Evolutionary conservation across 177 flowering plant species (phyloP).

Genomic region (Vitis hybrid): DNA sequence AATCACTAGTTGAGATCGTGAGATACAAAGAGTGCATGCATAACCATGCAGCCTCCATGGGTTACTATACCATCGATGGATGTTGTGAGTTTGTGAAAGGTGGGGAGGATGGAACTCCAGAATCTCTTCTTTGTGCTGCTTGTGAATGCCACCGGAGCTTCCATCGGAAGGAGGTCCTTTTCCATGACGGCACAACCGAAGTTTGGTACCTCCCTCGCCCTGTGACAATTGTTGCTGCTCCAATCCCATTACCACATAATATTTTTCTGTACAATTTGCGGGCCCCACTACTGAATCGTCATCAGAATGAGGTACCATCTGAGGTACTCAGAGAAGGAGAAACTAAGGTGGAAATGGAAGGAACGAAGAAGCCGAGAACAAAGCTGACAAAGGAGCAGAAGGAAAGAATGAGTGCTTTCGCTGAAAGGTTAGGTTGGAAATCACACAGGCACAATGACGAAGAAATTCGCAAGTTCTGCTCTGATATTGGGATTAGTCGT

Average conservation of each 20-base stretch:
- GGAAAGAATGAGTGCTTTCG: neutral
- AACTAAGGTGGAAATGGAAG: no score
- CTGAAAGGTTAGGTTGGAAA: neutral
- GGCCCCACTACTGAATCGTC: no score
- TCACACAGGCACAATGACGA: neutral
- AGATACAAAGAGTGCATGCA: neutral
- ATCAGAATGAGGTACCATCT: no score
- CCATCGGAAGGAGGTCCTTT: neutral
- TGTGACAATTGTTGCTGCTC: no score
- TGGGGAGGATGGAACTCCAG: neutral
- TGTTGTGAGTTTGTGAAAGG: neutral
- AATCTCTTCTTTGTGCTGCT: neutral
- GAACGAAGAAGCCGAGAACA: neutral
- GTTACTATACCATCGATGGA: neutral
- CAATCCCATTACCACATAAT: no score
- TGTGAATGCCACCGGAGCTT: constrained; percentile 6
- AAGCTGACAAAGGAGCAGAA: neutral
- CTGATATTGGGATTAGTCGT: neutral
- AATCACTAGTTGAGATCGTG: neutral
- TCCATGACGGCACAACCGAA: neutral
- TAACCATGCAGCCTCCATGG: constrained; percentile 1
- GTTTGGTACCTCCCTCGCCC: neutral
- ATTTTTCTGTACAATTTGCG: no score
- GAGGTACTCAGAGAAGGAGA: no score
- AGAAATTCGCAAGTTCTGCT: neutral